These are phyloP conservation scores for Arbutus unedo DNA, from an alignment of 148 eudicot species.

Conservation along the genomic window DNA sequence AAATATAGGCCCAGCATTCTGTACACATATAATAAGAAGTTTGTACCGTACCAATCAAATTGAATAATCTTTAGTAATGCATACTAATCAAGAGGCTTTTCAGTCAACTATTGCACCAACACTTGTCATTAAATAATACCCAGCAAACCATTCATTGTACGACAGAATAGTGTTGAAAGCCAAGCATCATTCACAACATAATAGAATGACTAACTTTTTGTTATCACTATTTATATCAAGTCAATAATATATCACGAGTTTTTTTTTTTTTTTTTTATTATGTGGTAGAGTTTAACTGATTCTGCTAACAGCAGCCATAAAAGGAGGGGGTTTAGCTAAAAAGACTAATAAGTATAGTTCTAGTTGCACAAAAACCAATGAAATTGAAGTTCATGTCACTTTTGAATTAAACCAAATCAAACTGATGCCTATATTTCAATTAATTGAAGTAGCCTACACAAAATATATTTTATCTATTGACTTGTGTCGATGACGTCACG, in stretches of 20 bases:
- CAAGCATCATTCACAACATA: not conserved
- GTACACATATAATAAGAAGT: not conserved
- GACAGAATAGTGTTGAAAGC: not conserved
- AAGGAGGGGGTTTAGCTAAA: not conserved
- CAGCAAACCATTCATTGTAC: not conserved
- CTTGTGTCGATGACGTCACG: too few species aligned
- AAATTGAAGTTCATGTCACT: not conserved
- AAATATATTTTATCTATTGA: too few species aligned
- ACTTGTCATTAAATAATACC: not conserved
- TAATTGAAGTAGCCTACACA: too few species aligned
- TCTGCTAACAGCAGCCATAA: not conserved
- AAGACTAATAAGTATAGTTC: not conserved
- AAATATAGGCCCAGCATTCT: slow-evolving; percentile 5
- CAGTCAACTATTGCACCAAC: not conserved
- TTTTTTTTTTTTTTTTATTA: not conserved
- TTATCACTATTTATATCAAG: not conserved
- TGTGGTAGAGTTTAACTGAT: not conserved
- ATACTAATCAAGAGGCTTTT: not conserved
- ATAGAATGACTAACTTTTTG: not conserved
- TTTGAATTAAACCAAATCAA: too few species aligned
- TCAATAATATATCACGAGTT: not conserved
- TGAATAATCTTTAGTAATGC: not conserved
- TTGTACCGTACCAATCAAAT: not conserved
- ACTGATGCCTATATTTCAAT: too few species aligned
- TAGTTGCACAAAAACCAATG: not conserved